Conservation (phyloP, 345 rosid species). For the Eucalyptus decipiens region DNA sequence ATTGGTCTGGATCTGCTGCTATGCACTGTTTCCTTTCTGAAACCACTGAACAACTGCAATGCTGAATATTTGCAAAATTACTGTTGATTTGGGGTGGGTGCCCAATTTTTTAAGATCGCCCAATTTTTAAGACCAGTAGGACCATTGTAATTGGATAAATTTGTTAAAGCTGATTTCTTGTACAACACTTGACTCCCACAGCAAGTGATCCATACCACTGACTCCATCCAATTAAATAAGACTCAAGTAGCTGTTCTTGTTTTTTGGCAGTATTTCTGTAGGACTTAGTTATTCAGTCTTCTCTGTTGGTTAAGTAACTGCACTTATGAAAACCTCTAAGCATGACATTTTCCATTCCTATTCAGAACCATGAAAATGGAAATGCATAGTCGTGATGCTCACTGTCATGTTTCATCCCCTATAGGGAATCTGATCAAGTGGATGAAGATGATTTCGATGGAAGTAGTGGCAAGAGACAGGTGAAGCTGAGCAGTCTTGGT, state of each 20-base stretch:
- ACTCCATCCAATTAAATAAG: not conserved
- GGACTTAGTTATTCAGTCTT: not conserved
- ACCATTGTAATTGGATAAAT: not conserved
- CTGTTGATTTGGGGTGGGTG: not conserved
- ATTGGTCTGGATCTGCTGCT: not conserved
- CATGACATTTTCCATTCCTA: not conserved
- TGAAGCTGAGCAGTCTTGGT: slow-evolving; percentile 63
- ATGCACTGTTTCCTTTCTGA: not conserved
- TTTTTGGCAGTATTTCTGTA: not conserved
- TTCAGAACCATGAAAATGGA: not conserved
- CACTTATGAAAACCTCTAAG: not conserved
- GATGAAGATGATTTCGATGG: slow-evolving; percentile 42
- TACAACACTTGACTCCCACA: not conserved
- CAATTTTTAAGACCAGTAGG: not conserved
- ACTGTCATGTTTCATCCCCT: not conserved
- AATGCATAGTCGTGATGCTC: not conserved
- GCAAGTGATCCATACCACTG: not conserved
- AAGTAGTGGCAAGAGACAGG: slow-evolving; percentile 43
- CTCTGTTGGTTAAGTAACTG: not conserved
- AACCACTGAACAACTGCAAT: not conserved
- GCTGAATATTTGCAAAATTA: not conserved
- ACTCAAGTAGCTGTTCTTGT: not conserved
- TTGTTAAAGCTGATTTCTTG: not conserved
- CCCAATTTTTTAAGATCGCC: not conserved
- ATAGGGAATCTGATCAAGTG: slow-evolving; percentile 60